Evolutionary conservation across 306 rosid genomes (phyloP), one percentile per base, ranked within the genome.

Genomic region (Prunus persica): DNA sequence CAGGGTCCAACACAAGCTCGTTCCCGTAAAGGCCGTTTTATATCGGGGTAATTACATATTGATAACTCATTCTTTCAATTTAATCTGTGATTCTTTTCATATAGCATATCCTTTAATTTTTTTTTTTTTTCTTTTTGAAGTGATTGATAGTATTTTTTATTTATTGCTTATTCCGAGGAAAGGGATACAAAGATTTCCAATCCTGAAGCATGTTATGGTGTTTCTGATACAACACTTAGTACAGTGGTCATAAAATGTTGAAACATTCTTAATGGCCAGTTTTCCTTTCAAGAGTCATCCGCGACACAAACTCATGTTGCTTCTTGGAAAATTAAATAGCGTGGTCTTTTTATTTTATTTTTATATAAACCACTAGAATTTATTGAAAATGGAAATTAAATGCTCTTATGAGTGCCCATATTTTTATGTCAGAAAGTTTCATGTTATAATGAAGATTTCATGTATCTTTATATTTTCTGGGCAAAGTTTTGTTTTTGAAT

Each of bases 1-100:
- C 97, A 89, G 80, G 96, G 96, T 74, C 97, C 98, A 76, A 73
- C 93, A 63, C 93, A 87, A 82, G 96, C 96, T 79, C 96, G 97
- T 69, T 79, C 96, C 67, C 90, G 96, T 82, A 94, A 94, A 87
- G 87, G 85, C 34, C 96, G 97, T 66, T 94, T 94, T 79, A 90
- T 94, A 81, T 85, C 97, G 61, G 98, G 98, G 98, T 89, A 89
- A 77, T 67, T 69, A 32, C 65, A 43, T 73, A 58, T 22, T 24
- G 13, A 24, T 77, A 69, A 65, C 65, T 67, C n/a, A 45, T 28
- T 22, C 34, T 57, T 70, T 58, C 55, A 20, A 30, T 52, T 27
- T 62, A 8, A 56, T 47, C 8, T 38, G 66, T 71, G 41, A 63
- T 75, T 41, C 84, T 49, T 30, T 55, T 22, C 20, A 51, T 20